Conservation (phyloP, 2,329 filamentous ascomycete species). For the Ciborinia camelliae region DNA sequence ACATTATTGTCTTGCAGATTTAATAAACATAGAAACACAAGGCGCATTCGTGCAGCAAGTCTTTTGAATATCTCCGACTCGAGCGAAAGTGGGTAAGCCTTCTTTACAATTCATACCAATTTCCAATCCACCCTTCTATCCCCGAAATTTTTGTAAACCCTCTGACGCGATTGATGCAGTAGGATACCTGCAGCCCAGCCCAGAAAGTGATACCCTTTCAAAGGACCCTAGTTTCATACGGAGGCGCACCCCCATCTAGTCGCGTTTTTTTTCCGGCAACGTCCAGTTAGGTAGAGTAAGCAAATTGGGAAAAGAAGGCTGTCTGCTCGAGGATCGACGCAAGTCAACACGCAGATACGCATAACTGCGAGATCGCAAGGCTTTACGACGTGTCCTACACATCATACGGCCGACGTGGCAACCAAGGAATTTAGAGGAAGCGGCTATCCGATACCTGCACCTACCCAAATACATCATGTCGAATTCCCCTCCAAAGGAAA, state of each 20-base stretch:
- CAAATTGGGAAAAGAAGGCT: constrained; percentile 28
- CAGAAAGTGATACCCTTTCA: constrained; percentile 21
- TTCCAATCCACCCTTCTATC: constrained; percentile 9
- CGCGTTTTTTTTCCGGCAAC: constrained; percentile 31
- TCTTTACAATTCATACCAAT: constrained; percentile 15
- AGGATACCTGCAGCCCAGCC: constrained; percentile 21
- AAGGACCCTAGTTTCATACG: constrained; percentile 24
- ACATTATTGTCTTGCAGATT: constrained; percentile 19
- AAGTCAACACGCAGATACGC: constrained; percentile 25
- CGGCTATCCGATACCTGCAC: constrained; percentile 41
- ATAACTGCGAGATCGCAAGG: constrained; percentile 28
- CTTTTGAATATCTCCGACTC: constrained; percentile 19
- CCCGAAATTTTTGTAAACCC: constrained; percentile 15
- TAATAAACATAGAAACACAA: constrained; percentile 19
- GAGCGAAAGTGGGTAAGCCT: constrained; percentile 19
- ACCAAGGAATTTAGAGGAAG: constrained; percentile 35
- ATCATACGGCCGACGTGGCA: constrained; percentile 35
- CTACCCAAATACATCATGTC: constrained; percentile 82
- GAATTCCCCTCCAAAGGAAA: constrained; percentile 87
- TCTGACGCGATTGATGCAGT: constrained; percentile 22
- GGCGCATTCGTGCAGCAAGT: constrained; percentile 19
- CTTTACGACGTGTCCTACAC: constrained; percentile 28
- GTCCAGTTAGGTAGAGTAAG: constrained; percentile 28
- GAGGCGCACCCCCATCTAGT: constrained; percentile 26
- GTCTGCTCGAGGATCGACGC: constrained; percentile 31